Conservation (phyloP, 768 basidiomycete species). For the Boletales sp. region DNA sequence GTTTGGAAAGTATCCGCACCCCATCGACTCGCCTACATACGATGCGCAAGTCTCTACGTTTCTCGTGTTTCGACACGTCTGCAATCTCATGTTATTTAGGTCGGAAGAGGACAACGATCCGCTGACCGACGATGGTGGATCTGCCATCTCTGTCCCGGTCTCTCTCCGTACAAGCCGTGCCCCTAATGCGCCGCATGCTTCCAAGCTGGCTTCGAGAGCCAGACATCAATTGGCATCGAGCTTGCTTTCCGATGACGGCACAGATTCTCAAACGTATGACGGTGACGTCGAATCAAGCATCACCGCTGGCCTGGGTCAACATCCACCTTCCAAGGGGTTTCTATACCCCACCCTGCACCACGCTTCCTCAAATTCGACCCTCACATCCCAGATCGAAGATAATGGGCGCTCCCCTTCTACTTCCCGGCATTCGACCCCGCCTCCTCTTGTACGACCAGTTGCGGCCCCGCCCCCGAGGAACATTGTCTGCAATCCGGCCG, state of each 20-base stretch:
- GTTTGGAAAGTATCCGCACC: conserved; percentile 63
- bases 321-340: conserved; percentile 26
- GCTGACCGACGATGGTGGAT: conserved; percentile 69
- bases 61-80: background rate
- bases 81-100: conserved; percentile 34
- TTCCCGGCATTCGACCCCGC: conserved; percentile 18
- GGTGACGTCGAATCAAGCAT: conserved; percentile 84
- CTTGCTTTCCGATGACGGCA: conserved; percentile 64
- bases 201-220: conserved; percentile 23
- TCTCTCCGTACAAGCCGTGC: conserved; percentile 22
- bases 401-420: conserved; percentile 13
- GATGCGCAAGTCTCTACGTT: conserved; percentile 50
- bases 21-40: conserved; percentile 70
- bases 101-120: conserved; percentile 90
- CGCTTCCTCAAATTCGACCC: conserved; percentile 52
- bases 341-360: conserved; percentile 33
- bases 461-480: conserved; percentile 40
- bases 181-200: conserved; percentile 23
- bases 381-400: conserved; percentile 41
- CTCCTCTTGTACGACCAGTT: conserved; percentile 28
- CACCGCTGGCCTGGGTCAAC: conserved; percentile 49
- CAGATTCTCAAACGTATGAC: conserved; percentile 87
- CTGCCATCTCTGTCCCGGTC: conserved; percentile 45
- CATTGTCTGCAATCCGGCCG: conserved; percentile 57
- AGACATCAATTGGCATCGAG: conserved; percentile 55